These are phyloP conservation scores for Limnanthes douglasii DNA, from an alignment of 345 rosid species.

Conservation along the genomic window DNA sequence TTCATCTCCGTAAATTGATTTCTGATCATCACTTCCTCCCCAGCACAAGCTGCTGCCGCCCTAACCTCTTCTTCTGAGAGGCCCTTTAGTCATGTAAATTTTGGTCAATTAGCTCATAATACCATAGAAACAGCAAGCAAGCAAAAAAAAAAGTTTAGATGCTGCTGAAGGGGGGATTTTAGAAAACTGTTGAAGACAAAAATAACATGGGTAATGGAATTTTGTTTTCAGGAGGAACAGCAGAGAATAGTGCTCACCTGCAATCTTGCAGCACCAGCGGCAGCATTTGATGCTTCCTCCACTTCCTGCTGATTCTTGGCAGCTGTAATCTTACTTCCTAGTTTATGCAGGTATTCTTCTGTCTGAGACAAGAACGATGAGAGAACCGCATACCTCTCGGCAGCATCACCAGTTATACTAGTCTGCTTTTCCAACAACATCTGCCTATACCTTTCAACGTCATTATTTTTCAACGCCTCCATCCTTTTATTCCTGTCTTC, in stretches of 20 bases:
- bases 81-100: no score
- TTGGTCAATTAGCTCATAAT: no score
- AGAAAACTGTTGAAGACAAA: conserved; percentile 1
- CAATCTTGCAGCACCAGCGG: conserved; percentile 80
- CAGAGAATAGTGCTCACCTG: conserved; percentile 39
- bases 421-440: conserved; percentile 99
- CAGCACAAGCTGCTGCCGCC: conserved; percentile 89
- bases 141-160: conserved; percentile 3
- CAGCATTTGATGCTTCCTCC: conserved; percentile 95
- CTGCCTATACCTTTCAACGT: conserved; percentile 97
- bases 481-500: conserved; percentile 92
- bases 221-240: background rate
- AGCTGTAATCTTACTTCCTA: conserved; percentile 87
- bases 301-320: conserved; percentile 97
- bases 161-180: background rate
- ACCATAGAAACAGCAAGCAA: no score
- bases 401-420: conserved; percentile 72
- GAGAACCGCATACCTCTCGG: conserved; percentile 91
- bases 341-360: conserved; percentile 90
- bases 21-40: conserved; percentile 95
- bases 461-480: conserved; percentile 99
- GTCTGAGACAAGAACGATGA: conserved; percentile 95
- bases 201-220: background rate
- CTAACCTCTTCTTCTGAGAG: conserved; percentile 96
- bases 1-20: conserved; percentile 92